Evolutionary conservation across 1,284 basidiomycete genomes (phyloP).

Genomic region (Moesziomyces antarcticus): DNA sequence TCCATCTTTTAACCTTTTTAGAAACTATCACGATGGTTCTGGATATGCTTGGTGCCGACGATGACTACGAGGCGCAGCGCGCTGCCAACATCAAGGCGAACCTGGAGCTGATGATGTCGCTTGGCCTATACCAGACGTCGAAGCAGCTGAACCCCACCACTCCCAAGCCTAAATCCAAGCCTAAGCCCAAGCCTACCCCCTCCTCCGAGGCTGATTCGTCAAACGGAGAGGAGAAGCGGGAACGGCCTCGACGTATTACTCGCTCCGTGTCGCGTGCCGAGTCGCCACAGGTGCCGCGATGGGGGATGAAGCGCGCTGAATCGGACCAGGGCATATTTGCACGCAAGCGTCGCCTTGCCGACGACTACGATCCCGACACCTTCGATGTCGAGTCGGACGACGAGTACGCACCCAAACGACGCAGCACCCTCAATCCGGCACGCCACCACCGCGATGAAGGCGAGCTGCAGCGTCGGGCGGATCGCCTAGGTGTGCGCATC

Average conservation of each 20-base stretch:
- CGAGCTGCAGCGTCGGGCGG: constrained; percentile 17
- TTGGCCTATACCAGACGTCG: constrained; percentile 27
- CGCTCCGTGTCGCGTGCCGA: constrained; percentile 13
- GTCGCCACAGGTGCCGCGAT: no score
- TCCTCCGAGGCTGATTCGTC: background rate
- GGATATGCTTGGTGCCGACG: background rate
- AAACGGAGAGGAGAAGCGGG: background rate
- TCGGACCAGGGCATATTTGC: no score
- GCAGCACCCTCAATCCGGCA: constrained; percentile 7
- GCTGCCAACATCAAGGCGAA: constrained; percentile 33
- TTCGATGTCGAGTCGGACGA: constrained; percentile 9
- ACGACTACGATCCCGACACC: background rate
- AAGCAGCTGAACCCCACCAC: constrained; percentile 2
- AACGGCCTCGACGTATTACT: constrained; percentile 14
- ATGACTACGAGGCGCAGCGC: constrained; percentile 33
- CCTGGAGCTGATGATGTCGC: constrained; percentile 36
- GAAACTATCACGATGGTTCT: constrained; percentile 5
- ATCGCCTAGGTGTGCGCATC: constrained; percentile 33
- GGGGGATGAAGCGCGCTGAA: constrained; percentile 5
- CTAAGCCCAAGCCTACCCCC: constrained; percentile 1
- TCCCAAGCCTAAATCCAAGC: background rate
- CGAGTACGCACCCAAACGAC: background rate
- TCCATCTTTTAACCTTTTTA: background rate
- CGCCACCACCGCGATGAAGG: background rate
- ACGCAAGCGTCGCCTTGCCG: no score